phyloP scores from a whole-genome alignment of 192 early-diverging fungal genomes.

The Gamsiella multidivaricata region DNA sequence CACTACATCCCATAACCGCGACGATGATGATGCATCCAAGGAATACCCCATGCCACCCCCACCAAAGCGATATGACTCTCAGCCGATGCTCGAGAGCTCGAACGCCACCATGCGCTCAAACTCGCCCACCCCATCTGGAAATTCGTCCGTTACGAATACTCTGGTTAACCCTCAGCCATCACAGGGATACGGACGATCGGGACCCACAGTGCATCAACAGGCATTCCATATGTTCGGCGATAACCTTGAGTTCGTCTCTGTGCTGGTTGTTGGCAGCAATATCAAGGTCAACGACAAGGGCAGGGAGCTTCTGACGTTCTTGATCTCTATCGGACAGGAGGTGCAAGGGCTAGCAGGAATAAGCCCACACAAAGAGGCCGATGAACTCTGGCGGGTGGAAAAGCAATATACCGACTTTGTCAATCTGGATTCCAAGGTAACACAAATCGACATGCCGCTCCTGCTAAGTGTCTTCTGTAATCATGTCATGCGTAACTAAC shows the following conservation, averaged over 20 bases:
- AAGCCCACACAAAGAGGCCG: conserved; percentile 57
- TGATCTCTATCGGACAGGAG: conserved; percentile 61
- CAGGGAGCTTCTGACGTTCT: conserved; percentile 75
- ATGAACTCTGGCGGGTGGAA: conserved; percentile 83
- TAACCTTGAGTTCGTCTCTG: conserved; percentile 31
- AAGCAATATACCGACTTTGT: conserved; percentile 92
- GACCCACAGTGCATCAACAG: conserved; percentile 29
- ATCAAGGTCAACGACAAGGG: conserved; percentile 83
- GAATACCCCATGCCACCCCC: conserved; percentile 14
- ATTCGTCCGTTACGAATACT: conserved; percentile 32
- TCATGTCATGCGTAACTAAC: conserved; percentile 12
- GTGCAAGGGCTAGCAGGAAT: conserved; percentile 31
- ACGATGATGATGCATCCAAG: conserved; percentile 17
- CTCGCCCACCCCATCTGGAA: conserved; percentile 49
- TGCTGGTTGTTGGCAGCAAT: conserved; percentile 61
- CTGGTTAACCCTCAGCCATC: conserved; percentile 3
- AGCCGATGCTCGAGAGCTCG: conserved; percentile 11
- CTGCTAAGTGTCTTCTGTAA: background rate
- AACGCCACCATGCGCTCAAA: conserved; percentile 6
- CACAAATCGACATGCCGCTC: background rate
- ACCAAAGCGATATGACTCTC: conserved; percentile 47
- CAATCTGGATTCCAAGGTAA: conserved; percentile 81
- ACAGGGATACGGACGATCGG: background rate
- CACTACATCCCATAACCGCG: conserved; percentile 37
- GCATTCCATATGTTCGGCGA: conserved; percentile 43